A percentile compares a stretch with the other conserved stretches of the same genome.
Conservation (phyloP, 1,139 yeast genomes). For the Meyerozyma sp. region DNA sequence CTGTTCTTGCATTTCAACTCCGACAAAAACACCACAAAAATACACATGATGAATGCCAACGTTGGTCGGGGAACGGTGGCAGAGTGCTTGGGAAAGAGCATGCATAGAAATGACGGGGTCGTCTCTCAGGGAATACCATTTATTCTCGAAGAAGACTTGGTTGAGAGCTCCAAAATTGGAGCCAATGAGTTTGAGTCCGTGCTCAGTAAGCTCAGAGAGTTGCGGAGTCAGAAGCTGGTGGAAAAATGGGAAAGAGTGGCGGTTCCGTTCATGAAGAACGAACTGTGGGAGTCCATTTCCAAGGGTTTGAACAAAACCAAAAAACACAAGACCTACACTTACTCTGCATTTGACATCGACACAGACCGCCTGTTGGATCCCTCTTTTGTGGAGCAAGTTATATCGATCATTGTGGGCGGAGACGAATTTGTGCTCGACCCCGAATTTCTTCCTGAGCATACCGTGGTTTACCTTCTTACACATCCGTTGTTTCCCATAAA, state of each 20-base stretch:
- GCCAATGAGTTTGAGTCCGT: constrained; percentile 20
- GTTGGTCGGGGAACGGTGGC: constrained; percentile 67
- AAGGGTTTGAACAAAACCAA: constrained; percentile 11
- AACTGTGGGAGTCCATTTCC: constrained; percentile 20
- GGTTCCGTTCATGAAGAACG: constrained; percentile 30
- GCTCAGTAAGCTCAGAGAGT: constrained; percentile 17
- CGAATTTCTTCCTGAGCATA: constrained; percentile 47
- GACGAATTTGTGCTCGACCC: constrained; percentile 15
- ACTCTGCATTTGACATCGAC: constrained; percentile 54
- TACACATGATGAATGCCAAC: constrained; percentile 48
- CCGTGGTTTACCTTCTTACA: constrained; percentile 70
- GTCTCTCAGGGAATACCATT: constrained; percentile 25
- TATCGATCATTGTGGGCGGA: constrained; percentile 36
- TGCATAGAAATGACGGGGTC: constrained; percentile 13
- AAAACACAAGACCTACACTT: constrained; percentile 13
- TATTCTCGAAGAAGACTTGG: constrained; percentile 20
- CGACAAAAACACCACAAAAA: constrained; percentile 38
- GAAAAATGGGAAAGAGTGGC: constrained; percentile 27
- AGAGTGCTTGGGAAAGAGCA: constrained; percentile 69
- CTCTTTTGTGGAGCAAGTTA: constrained; percentile 46
- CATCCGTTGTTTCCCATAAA: constrained; percentile 78
- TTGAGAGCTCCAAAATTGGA: constrained; percentile 14
- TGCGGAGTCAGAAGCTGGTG: constrained; percentile 14
- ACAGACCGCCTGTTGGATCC: constrained; percentile 65
- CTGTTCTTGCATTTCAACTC: constrained; percentile 36